Base-by-base conservation (phyloP, 768 basidiomycete species). In the Jaapia argillacea region DNA sequence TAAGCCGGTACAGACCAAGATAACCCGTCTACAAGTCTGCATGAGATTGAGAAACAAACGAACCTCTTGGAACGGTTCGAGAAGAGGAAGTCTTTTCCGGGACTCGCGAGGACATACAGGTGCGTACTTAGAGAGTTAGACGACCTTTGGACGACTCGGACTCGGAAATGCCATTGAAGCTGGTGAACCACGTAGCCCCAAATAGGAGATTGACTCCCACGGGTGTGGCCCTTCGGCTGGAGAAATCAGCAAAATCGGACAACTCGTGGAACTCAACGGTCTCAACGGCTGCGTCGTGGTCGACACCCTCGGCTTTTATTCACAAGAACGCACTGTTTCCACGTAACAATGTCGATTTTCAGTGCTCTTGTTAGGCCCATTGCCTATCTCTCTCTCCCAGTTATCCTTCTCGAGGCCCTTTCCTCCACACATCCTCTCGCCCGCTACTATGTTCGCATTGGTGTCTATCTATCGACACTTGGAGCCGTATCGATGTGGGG, bases 321-420 rank as follows among this genome's bases (percentile, higher is more conserved):
- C 50, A 41, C 41, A 40, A 25, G 25, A 24, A 40, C 24, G 23
- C 28, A 6, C 18, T 43, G 20, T 16, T 24, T 28, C 26, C 38
- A 27, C 45, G 43, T 50, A 45, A 52, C 53, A 54, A 87, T 87
- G 85, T 79, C 79, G 48, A 65, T 81, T 54, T 56, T 86, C 52
- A 54, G 70, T 38, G 64, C 68, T 43, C 46, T 86, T 46, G 58
- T 85, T 59, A 82, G 76, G 58, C 79, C 85, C 4, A 61, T 88
- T 42, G 86, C 81, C 38, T 90, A 89, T 56, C 52, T 85, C 47
- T 85, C 86, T 23, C 69, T 89, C 24, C 87, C 87, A 1, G 54
- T 79, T 48, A 63, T 87, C 52, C 59, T 85, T 38, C 67, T 84
- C 26, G 77, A 78, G 37, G 72, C 74, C 35, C 64, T 83, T 45